Percentiles rank a stretch among this genome's conserved stretches.
phyloP scores from a whole-genome alignment of 306 rosid genomes.

The Vigna hirtella region DNA sequence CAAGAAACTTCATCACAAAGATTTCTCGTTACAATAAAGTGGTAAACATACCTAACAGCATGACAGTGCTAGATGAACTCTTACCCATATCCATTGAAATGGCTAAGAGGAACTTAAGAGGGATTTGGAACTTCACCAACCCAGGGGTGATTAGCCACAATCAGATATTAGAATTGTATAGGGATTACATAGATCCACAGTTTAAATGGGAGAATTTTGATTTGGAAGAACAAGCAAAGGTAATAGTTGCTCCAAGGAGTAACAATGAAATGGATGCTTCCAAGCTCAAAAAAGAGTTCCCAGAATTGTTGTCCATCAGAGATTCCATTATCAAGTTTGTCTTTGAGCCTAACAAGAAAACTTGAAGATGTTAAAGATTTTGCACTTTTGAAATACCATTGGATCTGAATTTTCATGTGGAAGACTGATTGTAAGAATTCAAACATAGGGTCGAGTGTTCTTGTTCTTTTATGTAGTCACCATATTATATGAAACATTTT shows the following conservation, averaged over 20 bases:
- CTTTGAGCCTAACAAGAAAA: constrained; percentile 70
- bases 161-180: constrained; percentile 67
- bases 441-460: constrained; percentile 17
- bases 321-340: constrained; percentile 70
- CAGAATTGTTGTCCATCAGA: constrained; percentile 60
- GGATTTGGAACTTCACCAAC: constrained; percentile 85
- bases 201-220: constrained; percentile 68
- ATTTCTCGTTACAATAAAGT: constrained; percentile 66
- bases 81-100: constrained; percentile 73
- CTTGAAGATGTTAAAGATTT: constrained; percentile 42
- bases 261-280: constrained; percentile 77
- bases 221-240: constrained; percentile 74
- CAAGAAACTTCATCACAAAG: constrained; percentile 81
- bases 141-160: constrained; percentile 82
- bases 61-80: constrained; percentile 80
- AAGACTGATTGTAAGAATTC: constrained; percentile 11
- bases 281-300: constrained; percentile 71
- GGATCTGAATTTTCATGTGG: constrained; percentile 26
- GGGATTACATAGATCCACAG: constrained; percentile 62
- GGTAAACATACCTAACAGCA: constrained; percentile 77
- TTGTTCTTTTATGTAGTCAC: constrained; percentile 4
- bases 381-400: constrained; percentile 19
- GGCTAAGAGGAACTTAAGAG: constrained; percentile 70
- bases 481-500: background rate
- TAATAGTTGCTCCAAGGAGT: constrained; percentile 71